Evolutionary conservation across 495 filamentous ascomycete species (phyloP).

Genomic region (Penicillium bovifimosum): DNA sequence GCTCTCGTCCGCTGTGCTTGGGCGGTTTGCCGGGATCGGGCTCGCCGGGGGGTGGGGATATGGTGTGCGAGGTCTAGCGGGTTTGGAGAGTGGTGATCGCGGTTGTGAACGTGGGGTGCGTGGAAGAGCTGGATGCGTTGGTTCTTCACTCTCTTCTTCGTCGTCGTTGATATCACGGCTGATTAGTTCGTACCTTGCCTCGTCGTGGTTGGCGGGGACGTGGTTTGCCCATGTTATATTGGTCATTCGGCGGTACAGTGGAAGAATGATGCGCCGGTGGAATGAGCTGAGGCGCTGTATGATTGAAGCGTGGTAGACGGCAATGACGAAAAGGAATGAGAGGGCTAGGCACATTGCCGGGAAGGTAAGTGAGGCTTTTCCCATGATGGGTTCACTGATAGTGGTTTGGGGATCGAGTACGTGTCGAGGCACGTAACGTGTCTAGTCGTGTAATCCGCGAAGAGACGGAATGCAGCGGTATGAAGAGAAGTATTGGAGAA

Average conservation of each 20-base stretch:
- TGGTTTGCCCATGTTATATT: neutral
- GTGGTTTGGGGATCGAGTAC: neutral
- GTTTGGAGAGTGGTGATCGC: no score
- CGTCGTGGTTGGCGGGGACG: neutral
- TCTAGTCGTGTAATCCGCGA: no score
- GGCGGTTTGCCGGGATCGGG: neutral
- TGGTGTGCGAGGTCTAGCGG: no score
- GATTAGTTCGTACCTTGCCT: neutral
- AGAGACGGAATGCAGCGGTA: neutral
- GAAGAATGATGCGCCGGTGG: neutral
- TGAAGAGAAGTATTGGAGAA: no score
- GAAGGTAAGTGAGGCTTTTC: constrained; percentile 10
- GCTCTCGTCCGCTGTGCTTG: neutral
- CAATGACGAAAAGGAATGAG: constrained; percentile 15
- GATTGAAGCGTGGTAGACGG: constrained; percentile 4
- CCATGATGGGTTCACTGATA: neutral
- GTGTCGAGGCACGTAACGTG: no score
- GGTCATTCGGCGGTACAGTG: neutral
- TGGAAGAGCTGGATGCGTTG: no score
- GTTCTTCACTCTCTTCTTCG: neutral
- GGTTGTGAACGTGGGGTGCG: neutral
- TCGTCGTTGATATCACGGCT: neutral
- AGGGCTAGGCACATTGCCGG: constrained; percentile 12
- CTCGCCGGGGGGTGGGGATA: neutral
- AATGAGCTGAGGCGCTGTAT: neutral